Evolutionary conservation across 306 rosid genomes (phyloP), one percentile per base, ranked within the genome.

Genomic region (Ochetophila trinervis): DNA sequence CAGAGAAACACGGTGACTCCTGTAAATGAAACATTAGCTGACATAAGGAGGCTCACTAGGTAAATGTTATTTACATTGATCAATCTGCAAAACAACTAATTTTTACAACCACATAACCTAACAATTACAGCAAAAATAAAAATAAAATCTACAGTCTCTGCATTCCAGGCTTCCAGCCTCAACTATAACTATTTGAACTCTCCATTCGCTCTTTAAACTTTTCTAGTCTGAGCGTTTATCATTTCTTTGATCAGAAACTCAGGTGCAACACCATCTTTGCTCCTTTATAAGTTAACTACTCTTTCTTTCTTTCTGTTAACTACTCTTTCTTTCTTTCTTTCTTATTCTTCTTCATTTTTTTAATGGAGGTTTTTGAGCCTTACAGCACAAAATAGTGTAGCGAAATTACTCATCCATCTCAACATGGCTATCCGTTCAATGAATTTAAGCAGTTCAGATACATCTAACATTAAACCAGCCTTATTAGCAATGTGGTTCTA

Each of bases 1-100:
- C 90, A 86, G 16, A 87, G 87, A 75, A 93, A 74, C 47, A 93
- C 90, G 61, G 97, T 84, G 62, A 88, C 87, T 57, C 98, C 98
- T 93, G 65, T 72, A 34, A 44, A 70, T 57, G 57, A 79, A 78
- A 59, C 20, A 71, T 64, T 11, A 66, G 35, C 66, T 18, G 20
- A 53, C 14, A 36, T 62, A 45, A 61, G 36, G 60, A 45, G 45
- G 19, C 63, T 40, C 12, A n/a, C 19, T 53, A 8, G 37, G 49
- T 40, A 61, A 45, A 3, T 40, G 2, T 40, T 6, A 40, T 8
- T 40, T 40, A 40, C 45, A 40, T 40, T 40, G 45, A 40, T 10
- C 45, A 16, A 15, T 49, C 21, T 50, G 23, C 54, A 50, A 17
- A 50, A 50, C 54, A n/a, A 50, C 51, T 47, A 47, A 47, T 15